These are phyloP conservation scores for Entoloma clypeatum DNA, from an alignment of 1,284 basidiomycete genomes.

Conservation along the genomic window DNA sequence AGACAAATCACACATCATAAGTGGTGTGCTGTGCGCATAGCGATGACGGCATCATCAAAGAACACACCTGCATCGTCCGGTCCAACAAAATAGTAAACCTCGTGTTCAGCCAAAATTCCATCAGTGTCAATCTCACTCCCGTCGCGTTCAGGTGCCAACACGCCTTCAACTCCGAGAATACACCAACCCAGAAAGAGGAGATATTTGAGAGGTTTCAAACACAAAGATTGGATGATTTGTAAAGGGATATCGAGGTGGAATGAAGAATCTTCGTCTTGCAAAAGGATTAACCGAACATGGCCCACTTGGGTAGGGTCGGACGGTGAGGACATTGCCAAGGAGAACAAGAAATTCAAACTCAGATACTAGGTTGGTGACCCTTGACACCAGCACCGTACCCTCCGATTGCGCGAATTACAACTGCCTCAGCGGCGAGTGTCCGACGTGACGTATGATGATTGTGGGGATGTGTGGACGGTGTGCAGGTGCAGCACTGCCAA, in stretches of 20 bases:
- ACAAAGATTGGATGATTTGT: slow-evolving; percentile 11
- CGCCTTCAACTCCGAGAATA: slow-evolving; percentile 13
- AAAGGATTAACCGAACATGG: slow-evolving; percentile 13
- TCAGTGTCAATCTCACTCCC: slow-evolving; percentile 10
- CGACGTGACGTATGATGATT: slow-evolving; percentile 27
- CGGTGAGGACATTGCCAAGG: slow-evolving; percentile 6
- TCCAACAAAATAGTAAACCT: slow-evolving; percentile 13
- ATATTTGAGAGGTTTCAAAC: slow-evolving; percentile 14
- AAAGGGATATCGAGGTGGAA: slow-evolving; percentile 15
- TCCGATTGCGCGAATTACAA: slow-evolving; percentile 16
- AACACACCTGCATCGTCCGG: slow-evolving; percentile 7
- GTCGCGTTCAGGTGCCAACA: slow-evolving; percentile 7
- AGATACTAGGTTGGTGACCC: too few species aligned
- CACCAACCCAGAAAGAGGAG: slow-evolving; percentile 15
- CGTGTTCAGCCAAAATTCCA: slow-evolving; percentile 11
- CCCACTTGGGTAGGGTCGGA: slow-evolving; percentile 5
- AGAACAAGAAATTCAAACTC: too few species aligned
- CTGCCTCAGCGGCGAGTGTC: slow-evolving; percentile 18
- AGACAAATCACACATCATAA: slow-evolving; percentile 4
- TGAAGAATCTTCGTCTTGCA: slow-evolving; percentile 6
- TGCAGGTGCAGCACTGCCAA: slow-evolving; percentile 25
- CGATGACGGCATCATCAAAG: slow-evolving; percentile 9
- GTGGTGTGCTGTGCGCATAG: slow-evolving; percentile 4
- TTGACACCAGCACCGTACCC: slow-evolving; percentile 16
- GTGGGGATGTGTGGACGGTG: slow-evolving; percentile 21